phyloP scores from a whole-genome alignment of 2,329 filamentous ascomycete genomes.

The Colletotrichum graminicola region DNA sequence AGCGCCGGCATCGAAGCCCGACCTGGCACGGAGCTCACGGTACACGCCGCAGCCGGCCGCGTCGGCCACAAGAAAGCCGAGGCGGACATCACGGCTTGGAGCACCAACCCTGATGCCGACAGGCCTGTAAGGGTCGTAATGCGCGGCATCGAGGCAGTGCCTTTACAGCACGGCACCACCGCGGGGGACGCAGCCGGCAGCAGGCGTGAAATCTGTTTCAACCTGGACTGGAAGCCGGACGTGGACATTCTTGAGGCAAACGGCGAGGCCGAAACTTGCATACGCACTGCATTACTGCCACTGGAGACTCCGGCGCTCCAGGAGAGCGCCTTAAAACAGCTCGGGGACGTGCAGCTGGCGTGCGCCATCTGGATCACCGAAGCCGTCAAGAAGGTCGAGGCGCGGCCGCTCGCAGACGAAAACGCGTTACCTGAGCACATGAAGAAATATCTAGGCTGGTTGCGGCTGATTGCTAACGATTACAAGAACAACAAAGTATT shows the following conservation, averaged over 20 bases:
- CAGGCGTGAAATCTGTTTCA: constrained; percentile 21
- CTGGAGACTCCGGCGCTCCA: background rate
- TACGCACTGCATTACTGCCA: background rate
- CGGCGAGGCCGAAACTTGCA: constrained; percentile 17
- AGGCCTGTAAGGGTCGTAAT: background rate
- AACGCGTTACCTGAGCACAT: background rate
- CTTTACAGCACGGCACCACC: background rate
- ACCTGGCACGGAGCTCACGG: constrained; percentile 23
- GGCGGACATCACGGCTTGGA: constrained; percentile 26
- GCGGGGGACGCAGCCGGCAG: constrained; percentile 2
- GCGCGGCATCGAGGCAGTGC: background rate
- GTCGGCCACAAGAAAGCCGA: constrained; percentile 24
- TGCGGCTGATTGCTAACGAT: background rate
- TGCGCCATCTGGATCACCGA: constrained; percentile 22
- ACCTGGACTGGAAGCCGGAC: constrained; percentile 24
- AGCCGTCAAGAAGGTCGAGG: constrained; percentile 18
- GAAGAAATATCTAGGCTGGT: background rate
- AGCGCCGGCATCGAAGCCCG: constrained; percentile 11
- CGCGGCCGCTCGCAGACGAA: constrained; percentile 21
- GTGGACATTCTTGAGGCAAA: constrained; percentile 22
- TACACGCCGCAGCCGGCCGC: constrained; percentile 15
- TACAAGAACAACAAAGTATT: background rate
- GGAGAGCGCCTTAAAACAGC: constrained; percentile 7
- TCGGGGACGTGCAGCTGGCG: constrained; percentile 21
- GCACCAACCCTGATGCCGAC: constrained; percentile 6